A percentile compares a stretch with the other conserved stretches of the same genome.
phyloP scores from a whole-genome alignment of 345 rosid species.

The Crucihimalaya himalaica region DNA sequence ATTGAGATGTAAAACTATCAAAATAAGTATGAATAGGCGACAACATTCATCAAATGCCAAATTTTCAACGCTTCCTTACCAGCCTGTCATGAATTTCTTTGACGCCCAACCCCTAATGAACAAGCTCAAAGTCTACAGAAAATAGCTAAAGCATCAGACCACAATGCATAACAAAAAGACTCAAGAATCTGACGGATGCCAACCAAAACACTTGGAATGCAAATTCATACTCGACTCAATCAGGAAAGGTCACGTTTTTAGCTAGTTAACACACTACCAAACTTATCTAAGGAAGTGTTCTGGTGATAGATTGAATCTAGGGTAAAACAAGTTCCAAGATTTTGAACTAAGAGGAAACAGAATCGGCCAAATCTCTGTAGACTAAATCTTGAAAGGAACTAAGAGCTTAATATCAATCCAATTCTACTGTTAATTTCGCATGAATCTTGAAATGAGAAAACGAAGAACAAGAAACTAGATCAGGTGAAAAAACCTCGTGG shows the following conservation, averaged over 20 bases:
- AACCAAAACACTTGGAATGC: constrained; percentile 10
- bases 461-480: constrained; percentile 14
- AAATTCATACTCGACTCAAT: constrained; percentile 11
- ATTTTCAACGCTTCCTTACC: constrained; percentile 47
- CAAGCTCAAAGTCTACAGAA: constrained; percentile 80
- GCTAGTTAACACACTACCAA: background rate
- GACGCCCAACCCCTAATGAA: constrained; percentile 97
- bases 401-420: background rate
- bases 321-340: constrained; percentile 28
- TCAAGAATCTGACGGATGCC: background rate
- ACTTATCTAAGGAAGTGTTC: constrained; percentile 17
- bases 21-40: background rate
- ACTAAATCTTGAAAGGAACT: background rate
- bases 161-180: background rate
- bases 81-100: constrained; percentile 98
- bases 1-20: constrained; percentile 32
- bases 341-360: constrained; percentile 16
- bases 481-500: constrained; percentile 60
- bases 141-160: constrained; percentile 11
- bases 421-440: background rate
- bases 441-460: constrained; percentile 13
- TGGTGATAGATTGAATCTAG: constrained; percentile 20
- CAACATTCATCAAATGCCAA: constrained; percentile 1
- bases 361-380: background rate
- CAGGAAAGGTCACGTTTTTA: background rate